phyloP scores from a whole-genome alignment of 108 stramenopile genomes.

The Skeletonema marinoi region DNA sequence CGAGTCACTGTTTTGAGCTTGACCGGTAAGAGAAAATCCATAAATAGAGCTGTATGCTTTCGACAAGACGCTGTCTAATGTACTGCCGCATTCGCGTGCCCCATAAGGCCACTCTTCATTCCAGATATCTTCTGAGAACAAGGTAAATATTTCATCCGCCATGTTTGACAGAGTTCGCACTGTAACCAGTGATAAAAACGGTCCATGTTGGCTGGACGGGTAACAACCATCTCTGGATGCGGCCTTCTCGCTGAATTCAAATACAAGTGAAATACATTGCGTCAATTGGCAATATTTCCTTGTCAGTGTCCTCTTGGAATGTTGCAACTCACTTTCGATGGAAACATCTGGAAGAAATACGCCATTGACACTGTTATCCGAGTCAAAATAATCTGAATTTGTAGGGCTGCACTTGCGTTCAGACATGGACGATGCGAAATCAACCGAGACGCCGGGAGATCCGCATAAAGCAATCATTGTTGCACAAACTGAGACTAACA shows the following conservation, averaged over 20 bases:
- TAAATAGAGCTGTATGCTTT: slow-evolving; percentile 67
- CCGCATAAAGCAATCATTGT: slow-evolving; percentile 70
- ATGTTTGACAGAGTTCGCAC: slow-evolving; percentile 65
- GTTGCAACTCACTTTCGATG: slow-evolving; percentile 6
- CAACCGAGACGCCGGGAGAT: slow-evolving; percentile 41
- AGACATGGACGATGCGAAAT: neutral
- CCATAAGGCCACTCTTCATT: slow-evolving; percentile 61
- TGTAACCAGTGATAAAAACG: slow-evolving; percentile 67
- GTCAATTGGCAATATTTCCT: slow-evolving; percentile 66
- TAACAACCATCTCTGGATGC: slow-evolving; percentile 32
- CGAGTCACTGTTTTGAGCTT: slow-evolving; percentile 14
- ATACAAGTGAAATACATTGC: slow-evolving; percentile 65
- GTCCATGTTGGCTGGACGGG: slow-evolving; percentile 46
- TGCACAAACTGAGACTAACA: slow-evolving; percentile 60
- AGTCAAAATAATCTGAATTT: slow-evolving; percentile 71
- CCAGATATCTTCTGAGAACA: slow-evolving; percentile 64
- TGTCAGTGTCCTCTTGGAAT: slow-evolving; percentile 37
- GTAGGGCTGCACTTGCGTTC: neutral
- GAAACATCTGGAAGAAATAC: slow-evolving; percentile 39
- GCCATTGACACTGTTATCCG: slow-evolving; percentile 72
- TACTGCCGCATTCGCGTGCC: slow-evolving; percentile 53
- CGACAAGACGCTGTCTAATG: slow-evolving; percentile 63
- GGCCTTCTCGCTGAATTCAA: slow-evolving; percentile 45
- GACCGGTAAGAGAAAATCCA: slow-evolving; percentile 62
- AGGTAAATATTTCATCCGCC: slow-evolving; percentile 61